A percentile compares a stretch with the other conserved stretches of the same genome.
phyloP scores from a whole-genome alignment of 441 rosid species.

The Populus hybrid region DNA sequence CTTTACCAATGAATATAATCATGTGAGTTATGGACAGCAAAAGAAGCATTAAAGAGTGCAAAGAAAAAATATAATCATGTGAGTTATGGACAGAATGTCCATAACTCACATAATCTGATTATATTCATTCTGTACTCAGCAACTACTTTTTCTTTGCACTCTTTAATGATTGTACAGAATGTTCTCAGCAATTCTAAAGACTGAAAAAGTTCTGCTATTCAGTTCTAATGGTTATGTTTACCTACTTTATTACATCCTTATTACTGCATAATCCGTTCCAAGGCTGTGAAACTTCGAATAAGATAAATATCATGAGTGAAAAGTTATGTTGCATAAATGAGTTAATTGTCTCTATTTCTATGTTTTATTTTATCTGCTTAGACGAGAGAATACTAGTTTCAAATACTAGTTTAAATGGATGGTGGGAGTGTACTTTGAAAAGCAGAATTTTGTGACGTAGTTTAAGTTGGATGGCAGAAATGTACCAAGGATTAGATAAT shows the following conservation, averaged over 20 bases:
- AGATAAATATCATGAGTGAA: neutral
- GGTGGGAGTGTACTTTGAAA: neutral
- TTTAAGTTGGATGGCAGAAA: neutral
- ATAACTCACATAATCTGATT: no score
- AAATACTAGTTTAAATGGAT: neutral
- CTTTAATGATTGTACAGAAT: neutral
- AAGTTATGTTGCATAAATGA: neutral
- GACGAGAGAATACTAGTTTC: neutral
- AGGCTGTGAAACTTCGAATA: neutral
- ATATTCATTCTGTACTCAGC: no score
- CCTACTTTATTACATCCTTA: neutral
- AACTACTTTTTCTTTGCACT: no score
- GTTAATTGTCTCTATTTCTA: neutral
- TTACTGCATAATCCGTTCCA: neutral
- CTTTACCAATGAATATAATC: no score
- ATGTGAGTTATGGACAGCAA: no score
- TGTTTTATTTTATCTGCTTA: neutral
- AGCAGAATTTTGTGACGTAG: neutral
- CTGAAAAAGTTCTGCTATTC: neutral
- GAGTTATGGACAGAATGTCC: no score
- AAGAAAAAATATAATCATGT: no score
- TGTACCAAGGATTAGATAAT: neutral
- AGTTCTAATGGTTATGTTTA: slow-evolving; percentile 1
- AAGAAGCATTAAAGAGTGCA: no score
- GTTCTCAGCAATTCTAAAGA: neutral